Conservation (phyloP, 805 yeast genomes). For the Suhomyces kilbournensis region DNA sequence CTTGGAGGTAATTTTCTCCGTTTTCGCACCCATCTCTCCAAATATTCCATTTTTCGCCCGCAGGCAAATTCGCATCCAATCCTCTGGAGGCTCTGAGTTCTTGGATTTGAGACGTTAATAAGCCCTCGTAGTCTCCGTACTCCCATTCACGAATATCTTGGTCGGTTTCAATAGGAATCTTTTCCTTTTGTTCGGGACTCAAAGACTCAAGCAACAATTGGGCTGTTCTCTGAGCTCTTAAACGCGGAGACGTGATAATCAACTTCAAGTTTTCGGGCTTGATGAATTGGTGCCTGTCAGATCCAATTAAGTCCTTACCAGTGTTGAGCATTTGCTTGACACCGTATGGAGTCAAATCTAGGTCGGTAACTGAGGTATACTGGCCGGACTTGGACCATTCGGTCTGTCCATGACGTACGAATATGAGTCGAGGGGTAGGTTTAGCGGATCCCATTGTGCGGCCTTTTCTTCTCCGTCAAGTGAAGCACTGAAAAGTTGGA, state of each 20-base stretch:
- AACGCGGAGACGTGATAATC: constrained; percentile 78
- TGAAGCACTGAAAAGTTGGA: background rate
- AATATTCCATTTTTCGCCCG: constrained; percentile 61
- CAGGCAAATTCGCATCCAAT: constrained; percentile 27
- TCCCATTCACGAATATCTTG: constrained; percentile 91
- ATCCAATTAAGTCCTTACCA: constrained; percentile 66
- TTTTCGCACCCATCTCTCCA: constrained; percentile 93
- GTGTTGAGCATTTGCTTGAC: constrained; percentile 71
- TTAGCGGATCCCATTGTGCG: background rate
- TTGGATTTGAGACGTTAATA: constrained; percentile 63
- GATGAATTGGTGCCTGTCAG: constrained; percentile 50
- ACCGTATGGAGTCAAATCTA: constrained; percentile 76
- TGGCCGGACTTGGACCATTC: constrained; percentile 96
- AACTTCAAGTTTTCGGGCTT: constrained; percentile 61
- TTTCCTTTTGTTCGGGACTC: constrained; percentile 38
- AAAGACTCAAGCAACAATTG: constrained; percentile 56
- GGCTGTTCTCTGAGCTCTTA: constrained; percentile 73
- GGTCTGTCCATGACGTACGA: constrained; percentile 86
- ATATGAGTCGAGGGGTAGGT: constrained; percentile 61
- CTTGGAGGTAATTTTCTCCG: constrained; percentile 71
- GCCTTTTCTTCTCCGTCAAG: background rate
- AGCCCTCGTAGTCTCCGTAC: constrained; percentile 94
- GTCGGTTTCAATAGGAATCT: constrained; percentile 45
- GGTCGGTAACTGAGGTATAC: constrained; percentile 82
- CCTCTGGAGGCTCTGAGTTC: constrained; percentile 60